Base-by-base conservation (phyloP, 345 rosid genomes). In the Aquilaria malaccensis region DNA sequence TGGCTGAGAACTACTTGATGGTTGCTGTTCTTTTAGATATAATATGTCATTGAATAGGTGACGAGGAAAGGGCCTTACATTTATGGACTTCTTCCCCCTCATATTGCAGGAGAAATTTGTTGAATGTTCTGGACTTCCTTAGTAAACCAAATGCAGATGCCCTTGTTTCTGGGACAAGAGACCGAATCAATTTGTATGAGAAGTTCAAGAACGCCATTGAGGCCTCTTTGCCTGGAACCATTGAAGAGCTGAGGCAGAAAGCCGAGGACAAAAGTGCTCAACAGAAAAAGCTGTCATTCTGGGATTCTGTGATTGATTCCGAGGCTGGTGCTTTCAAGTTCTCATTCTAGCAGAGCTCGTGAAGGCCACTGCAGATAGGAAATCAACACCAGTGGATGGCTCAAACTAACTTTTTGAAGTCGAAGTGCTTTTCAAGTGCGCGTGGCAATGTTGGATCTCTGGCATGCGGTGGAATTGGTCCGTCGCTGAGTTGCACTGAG, bases 91-190 rank as follows among this genome's bases (percentile, higher is more conserved):
- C 43, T 37, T 37, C 1, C 43, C 13, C 11, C 33, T 22, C 43
- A 3, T 48, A 6, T 58, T 75, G 70, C 90, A 94, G 99, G 86
- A 87, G 90, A 47, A 94, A 94, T 70, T 69, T 94, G 76, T 55
- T 90, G 74, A 83, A 88, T 50, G 99, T 90, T 60, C 49, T 90
- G 74, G 90, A 87, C 48, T 94, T 94, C 72, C 81, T 94, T 41
- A 86, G 83, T 81, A 84, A 79, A 71, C 97, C 99, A 0, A 90
- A 90, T 73, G 97, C 96, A 2, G 76, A 81, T 33, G 82, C 72
- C 33, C 87, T 94, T 0, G 96, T 94, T 46, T 94, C 99, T 0
- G 97, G 97, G 62, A 93, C 97, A 53, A 74, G 50, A 47, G 98
- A 93, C 73, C 77, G 95, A 53, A 87, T 78, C 59, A 89, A 89